Percentiles rank a stretch among this genome's conserved stretches.
Conservation (phyloP, 306 rosid genomes). For the Cicer judaicum region DNA sequence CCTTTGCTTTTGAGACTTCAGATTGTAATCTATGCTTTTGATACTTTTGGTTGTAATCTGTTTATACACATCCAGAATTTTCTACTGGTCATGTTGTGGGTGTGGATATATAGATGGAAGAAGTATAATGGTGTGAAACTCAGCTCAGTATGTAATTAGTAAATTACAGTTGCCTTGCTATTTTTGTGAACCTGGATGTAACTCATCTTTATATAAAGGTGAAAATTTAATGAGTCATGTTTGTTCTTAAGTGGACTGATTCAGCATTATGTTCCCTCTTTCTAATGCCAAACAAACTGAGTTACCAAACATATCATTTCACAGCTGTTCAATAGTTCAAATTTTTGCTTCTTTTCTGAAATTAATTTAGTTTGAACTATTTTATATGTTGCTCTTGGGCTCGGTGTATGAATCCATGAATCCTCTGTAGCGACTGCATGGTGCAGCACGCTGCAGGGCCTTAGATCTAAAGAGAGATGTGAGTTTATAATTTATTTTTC, state of each 20-base stretch:
- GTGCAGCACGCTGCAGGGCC: neutral
- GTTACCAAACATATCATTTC: neutral
- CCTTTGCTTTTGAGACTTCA: slow-evolving; percentile 9
- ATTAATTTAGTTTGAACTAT: neutral
- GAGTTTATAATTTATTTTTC: neutral
- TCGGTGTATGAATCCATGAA: neutral
- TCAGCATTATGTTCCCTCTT: slow-evolving; percentile 5
- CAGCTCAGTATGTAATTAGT: slow-evolving; percentile 3
- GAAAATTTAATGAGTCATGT: neutral
- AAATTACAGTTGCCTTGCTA: neutral
- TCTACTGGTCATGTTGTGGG: neutral
- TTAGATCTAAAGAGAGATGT: neutral
- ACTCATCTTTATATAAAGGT: neutral
- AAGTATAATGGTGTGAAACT: slow-evolving; percentile 15
- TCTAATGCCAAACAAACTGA: neutral
- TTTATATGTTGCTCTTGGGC: neutral
- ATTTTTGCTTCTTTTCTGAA: neutral
- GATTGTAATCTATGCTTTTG: slow-evolving; percentile 1
- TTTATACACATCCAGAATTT: neutral
- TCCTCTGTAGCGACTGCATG: neutral
- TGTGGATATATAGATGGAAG: slow-evolving; percentile 2
- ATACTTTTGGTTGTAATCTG: neutral
- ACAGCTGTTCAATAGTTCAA: neutral
- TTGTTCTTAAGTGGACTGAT: neutral
- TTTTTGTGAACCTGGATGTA: neutral